These are phyloP conservation scores for Daldinia bambusicola DNA, from an alignment of 495 filamentous ascomycete species.

Conservation along the genomic window DNA sequence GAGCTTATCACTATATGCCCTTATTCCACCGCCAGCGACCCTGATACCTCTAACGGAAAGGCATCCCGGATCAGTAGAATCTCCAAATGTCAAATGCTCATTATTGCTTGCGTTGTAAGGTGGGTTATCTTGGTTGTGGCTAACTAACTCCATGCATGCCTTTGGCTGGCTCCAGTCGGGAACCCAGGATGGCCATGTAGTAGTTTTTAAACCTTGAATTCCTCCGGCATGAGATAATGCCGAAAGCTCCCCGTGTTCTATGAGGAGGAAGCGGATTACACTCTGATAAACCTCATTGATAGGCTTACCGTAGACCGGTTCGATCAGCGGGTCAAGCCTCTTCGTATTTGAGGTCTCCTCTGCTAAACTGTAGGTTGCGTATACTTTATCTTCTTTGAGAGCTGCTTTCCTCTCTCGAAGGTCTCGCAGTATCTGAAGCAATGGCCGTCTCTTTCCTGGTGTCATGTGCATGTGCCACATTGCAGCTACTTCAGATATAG, in stretches of 20 bases:
- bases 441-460: slow-evolving; percentile 22
- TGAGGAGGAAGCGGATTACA: slow-evolving; percentile 28
- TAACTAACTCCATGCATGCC: slow-evolving; percentile 24
- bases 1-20: slow-evolving; percentile 31
- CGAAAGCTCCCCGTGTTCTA: slow-evolving; percentile 30
- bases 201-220: slow-evolving; percentile 27
- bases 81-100: slow-evolving; percentile 23
- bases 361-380: slow-evolving; percentile 35
- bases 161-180: slow-evolving; percentile 36
- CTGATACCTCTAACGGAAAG: slow-evolving; percentile 23
- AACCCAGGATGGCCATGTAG: slow-evolving; percentile 30
- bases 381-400: slow-evolving; percentile 34
- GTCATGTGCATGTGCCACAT: slow-evolving; percentile 30
- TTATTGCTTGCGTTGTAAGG: slow-evolving; percentile 23
- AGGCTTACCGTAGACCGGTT: slow-evolving; percentile 25
- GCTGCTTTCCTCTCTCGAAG: slow-evolving; percentile 30
- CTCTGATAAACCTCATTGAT: slow-evolving; percentile 25
- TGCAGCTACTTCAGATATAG: slow-evolving; percentile 25
- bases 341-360: slow-evolving; percentile 26
- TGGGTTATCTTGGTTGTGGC: slow-evolving; percentile 1
- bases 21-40: slow-evolving; percentile 19
- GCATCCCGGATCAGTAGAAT: slow-evolving; percentile 19
- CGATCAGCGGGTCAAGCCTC: slow-evolving; percentile 31
- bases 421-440: slow-evolving; percentile 33
- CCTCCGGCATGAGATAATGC: slow-evolving; percentile 32